Base-by-base conservation (phyloP, 352 stramenopile species). In the Globisporangium yorkense region DNA sequence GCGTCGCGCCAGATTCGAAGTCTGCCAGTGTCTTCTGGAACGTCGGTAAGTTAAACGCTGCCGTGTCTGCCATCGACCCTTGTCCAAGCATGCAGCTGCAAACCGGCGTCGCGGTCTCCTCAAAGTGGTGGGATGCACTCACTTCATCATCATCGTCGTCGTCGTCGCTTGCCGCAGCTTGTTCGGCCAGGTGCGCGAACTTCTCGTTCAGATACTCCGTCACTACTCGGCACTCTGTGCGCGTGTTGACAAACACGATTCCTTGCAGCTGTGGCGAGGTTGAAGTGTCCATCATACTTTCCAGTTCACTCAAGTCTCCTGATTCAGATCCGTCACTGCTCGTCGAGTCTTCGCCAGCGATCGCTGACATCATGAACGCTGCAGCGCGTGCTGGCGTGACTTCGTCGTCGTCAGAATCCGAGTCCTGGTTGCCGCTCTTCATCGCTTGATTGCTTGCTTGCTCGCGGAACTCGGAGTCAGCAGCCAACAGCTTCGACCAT, bases 241-340 rank as follows among this genome's bases (percentile, higher is more conserved):
- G 78, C 20, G 80, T 90, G 46, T 88, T 77, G 12, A 95, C 86
- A 54, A 95, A 95, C 44, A 96, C 65, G 35, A 96, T 93, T 20
- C 84, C 84, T 45, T 90, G 77, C n/a, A 87, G 58, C 12, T 10
- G 27, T n/a, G 51, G 29, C 39, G 45, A 27, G 10, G 4, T 18
- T 7, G 24, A 33, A 10, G 20, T 29, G 27, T 21, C 24, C 5
- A 4, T 43, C 0, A 10, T 24, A 15, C 13, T 16, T 16, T 3
- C 9, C 33, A 10, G 21, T 21, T 6, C 49, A 18, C 61, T 54
- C 4, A 21, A 39, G 35, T 40, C 35, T 7, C 51, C 61, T 7
- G 27, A 37, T 2, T 15, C 18, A 16, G 54, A 45, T 3, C 4
- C 41, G 24, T 54, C 47, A 35, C 31, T 51, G 18, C 5, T 12